Base-by-base conservation (phyloP, 2,329 filamentous ascomycete genomes). In the Rutstroemia sydowiana region DNA sequence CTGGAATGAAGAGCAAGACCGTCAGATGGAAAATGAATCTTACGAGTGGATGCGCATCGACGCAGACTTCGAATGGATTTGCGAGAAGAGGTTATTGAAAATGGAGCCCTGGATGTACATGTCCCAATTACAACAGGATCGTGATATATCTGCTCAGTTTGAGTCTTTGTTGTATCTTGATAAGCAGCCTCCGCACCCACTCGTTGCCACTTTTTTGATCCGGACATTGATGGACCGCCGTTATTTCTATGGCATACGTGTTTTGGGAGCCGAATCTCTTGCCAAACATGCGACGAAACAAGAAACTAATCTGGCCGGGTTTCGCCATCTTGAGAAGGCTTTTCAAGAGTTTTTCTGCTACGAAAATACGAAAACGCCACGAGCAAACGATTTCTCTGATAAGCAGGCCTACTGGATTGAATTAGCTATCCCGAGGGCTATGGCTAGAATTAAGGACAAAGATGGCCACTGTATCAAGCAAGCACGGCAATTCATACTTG, bases 1-100 rank as follows among this genome's bases (percentile, higher is more conserved):
- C 58, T 98, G 92, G 91, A 85, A 87, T 44, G 80, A 86, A 54
- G 88, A 95, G 51, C 88, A 92, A 14, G 91, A 97, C 68, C 79
- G 85, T 32, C 84, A 83, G 63, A 97, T 98, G 91, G 89, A 93
- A 52, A 83, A 90, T 58, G 93, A 98, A 66, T 95, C 89, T 0
- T 98, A 96, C 64, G 93, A 98, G 67, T 98, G 95, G 93, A 95
- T 98, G 61, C 85, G 93, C 18, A 87, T 97, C 71, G 93, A 98
- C 68, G 91, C 92, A 14, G 95, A 98, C 69, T 97, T 97, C 60
- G 93, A 98, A 68, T 98, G 93, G 93, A 84, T 96, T 53, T 93
- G 87, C 69, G 85, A 85, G 59, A 87, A 95, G 69, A 84, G 85
- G 55, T 72, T 85, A 45, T 75, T 78, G 10, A 85, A 84, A 57